Percentiles rank a stretch among this genome's conserved stretches.
These are phyloP conservation scores for Musa troglodytarum DNA, from an alignment of 176 grass and related monocot genomes.

Conservation along the genomic window DNA sequence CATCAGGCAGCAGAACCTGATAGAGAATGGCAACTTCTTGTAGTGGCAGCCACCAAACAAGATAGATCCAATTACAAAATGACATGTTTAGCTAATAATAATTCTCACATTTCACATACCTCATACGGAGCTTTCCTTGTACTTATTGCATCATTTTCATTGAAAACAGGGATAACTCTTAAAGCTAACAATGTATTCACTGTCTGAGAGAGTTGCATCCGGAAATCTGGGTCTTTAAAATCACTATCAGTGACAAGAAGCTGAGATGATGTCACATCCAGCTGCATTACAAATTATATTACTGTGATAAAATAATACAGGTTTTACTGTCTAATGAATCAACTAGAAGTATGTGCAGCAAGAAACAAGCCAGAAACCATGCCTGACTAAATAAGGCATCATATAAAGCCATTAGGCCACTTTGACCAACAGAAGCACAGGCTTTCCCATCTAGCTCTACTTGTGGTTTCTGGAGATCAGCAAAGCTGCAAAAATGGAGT, in stretches of 20 bases:
- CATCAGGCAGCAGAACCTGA: not conserved
- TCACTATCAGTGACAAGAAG: constrained; percentile 95
- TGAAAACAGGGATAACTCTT: constrained; percentile 89
- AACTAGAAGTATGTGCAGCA: not conserved
- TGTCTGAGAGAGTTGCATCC: constrained; percentile 53
- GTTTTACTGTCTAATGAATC: not conserved
- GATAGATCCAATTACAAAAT: not conserved
- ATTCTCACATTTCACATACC: constrained; percentile 31
- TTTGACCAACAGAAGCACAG: constrained; percentile 88
- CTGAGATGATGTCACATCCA: constrained; percentile 87
- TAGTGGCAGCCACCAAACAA: not conserved
- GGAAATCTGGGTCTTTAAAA: constrained; percentile 75
- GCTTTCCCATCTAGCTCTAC: constrained; percentile 87
- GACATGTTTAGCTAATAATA: not conserved
- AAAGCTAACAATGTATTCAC: constrained; percentile 62
- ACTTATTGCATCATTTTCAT: constrained; percentile 97
- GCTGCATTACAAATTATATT: constrained; percentile 37
- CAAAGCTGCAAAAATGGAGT: constrained; percentile 41
- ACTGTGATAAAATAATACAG: not conserved
- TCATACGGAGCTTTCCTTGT: constrained; percentile 97
- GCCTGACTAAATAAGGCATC: constrained; percentile 88
- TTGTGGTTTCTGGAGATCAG: constrained; percentile 92
- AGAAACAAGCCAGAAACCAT: constrained; percentile 23
- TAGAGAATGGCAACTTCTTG: not conserved
- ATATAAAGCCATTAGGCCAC: constrained; percentile 90